Evolutionary conservation across 1,139 yeast genomes (phyloP).

Genomic region (Blastobotrys persicus): DNA sequence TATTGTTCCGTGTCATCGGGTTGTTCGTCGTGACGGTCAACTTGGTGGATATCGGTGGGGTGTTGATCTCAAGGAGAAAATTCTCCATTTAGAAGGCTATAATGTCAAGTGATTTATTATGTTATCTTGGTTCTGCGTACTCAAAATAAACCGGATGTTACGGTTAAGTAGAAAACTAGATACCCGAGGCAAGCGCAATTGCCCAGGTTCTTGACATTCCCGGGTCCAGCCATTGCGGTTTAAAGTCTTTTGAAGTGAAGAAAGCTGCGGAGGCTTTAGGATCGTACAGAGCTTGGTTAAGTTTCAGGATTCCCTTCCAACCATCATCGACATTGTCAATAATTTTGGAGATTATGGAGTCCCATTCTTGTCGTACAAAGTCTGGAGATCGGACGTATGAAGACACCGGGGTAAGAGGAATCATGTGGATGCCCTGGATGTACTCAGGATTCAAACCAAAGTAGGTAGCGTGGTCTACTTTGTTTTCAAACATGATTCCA

Average conservation of each 20-base stretch:
- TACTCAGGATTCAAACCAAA: conserved; percentile 71
- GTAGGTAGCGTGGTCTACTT: conserved; percentile 84
- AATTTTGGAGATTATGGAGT: conserved; percentile 46
- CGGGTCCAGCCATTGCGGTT: conserved; percentile 59
- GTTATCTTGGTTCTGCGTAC: too few relatives aligned
- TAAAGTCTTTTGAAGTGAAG: conserved; percentile 55
- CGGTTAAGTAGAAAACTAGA: conserved; percentile 17
- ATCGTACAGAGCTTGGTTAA: conserved; percentile 70
- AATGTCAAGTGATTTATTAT: neutral
- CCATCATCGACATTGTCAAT: conserved; percentile 61
- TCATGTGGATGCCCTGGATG: conserved; percentile 91
- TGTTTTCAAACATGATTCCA: conserved; percentile 75
- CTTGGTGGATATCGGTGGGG: conserved; percentile 5
- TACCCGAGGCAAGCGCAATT: conserved; percentile 66
- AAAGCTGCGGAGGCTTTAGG: conserved; percentile 61
- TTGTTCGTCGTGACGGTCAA: neutral
- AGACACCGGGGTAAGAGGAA: conserved; percentile 83
- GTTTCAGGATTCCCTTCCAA: conserved; percentile 79
- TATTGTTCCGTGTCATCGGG: conserved; percentile 1
- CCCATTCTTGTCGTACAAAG: conserved; percentile 80
- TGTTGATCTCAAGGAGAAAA: neutral
- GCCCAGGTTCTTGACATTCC: conserved; percentile 94
- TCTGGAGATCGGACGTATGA: conserved; percentile 63
- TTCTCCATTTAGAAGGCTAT: neutral
- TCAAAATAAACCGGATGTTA: too few relatives aligned